Base-by-base conservation (phyloP, 495 filamentous ascomycete species). In the Talaromyces nanjingensis region DNA sequence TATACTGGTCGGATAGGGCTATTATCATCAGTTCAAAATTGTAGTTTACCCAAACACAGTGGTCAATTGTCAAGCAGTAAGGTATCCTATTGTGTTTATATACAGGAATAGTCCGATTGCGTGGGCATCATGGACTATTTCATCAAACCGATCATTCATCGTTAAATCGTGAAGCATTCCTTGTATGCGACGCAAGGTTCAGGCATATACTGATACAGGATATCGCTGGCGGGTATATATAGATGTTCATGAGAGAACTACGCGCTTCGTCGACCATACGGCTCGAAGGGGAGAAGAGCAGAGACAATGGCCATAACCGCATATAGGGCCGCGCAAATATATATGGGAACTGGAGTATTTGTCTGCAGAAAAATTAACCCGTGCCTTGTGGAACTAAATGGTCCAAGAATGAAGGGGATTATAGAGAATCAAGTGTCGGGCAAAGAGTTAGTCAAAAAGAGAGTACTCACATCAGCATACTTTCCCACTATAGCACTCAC, bases 221-320 rank as follows among this genome's bases (percentile, higher is more conserved):
- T 42, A 42, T 42, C 37, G 37, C 37, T 42, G 37, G 37, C 12
- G 37, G 12, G 1, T 16, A 16, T 42, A 16, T 42, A 42, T 16
- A 16, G 37, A 16, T 1, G 14, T 14, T 14, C 37, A 42, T 42
- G 37, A n/a, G 45, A 55, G 1, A 16, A 55, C 11, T 47, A 90
- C 42, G 86, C 87, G 71, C 87, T 89, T 65, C 89, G 75, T 62
- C 80, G 76, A 3, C 89, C 89, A 67, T 83, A 87, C 4, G 89
- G 87, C 75, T 91, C 89, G 65, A 90, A 90, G 7, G 88, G 88
- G 59, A 91, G 86, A n/a, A 74, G 62, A 0, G 73, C 79, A 1
- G 86, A 80, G 16, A 89, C 75, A 11, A 74, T 65, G 0, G 86
- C 87, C 87, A 90, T 88, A 3, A 82, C 81, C 18, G 85, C 77